phyloP scores from a whole-genome alignment of 352 stramenopile species.

The Globisporangium uncinulatum region DNA sequence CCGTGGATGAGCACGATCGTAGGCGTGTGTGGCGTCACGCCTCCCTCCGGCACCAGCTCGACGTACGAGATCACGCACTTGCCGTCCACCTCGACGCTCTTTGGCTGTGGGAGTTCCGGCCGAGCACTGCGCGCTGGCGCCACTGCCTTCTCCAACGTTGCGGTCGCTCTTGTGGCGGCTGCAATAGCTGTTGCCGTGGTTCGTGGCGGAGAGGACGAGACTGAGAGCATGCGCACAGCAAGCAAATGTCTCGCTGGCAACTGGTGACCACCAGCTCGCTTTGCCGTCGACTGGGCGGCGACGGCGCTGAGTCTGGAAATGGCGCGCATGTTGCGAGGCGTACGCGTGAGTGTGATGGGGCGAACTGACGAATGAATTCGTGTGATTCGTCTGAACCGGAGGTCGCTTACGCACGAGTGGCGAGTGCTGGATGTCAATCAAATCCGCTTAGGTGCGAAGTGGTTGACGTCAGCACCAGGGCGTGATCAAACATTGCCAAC shows the following conservation, averaged over 20 bases:
- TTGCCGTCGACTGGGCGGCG: too few species aligned
- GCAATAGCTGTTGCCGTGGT: background rate
- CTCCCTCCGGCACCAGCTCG: slow-evolving; percentile 13
- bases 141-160: background rate
- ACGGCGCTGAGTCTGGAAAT: too few species aligned
- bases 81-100: slow-evolving; percentile 22
- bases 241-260: background rate
- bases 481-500: too few species aligned
- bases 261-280: too few species aligned
- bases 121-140: background rate
- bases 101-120: slow-evolving; percentile 20
- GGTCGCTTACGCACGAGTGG: too few species aligned
- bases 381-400: too few species aligned
- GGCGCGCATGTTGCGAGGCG: too few species aligned
- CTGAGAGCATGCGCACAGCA: background rate
- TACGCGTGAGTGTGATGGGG: too few species aligned
- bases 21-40: background rate
- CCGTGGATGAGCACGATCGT: slow-evolving; percentile 67
- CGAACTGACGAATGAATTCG: too few species aligned
- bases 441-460: too few species aligned
- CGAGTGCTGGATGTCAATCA: too few species aligned
- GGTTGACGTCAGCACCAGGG: too few species aligned
- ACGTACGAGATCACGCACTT: slow-evolving; percentile 48
- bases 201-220: background rate
- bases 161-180: background rate